Conservation (phyloP, 2,329 filamentous ascomycete genomes). For the Amauroascus verrucosus region DNA sequence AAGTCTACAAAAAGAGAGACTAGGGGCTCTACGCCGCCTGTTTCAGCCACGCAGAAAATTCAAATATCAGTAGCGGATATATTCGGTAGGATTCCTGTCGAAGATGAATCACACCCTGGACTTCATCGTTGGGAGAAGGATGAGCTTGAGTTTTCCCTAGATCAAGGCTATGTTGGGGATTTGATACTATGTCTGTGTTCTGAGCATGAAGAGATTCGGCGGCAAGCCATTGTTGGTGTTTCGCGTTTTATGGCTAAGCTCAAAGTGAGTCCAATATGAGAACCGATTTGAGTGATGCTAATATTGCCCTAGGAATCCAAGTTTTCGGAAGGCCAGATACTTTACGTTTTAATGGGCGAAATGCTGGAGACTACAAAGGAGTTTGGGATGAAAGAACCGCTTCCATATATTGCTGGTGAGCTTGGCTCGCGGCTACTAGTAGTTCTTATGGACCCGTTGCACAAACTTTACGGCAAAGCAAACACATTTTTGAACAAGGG, state of each 20-base stretch:
- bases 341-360: constrained; percentile 72
- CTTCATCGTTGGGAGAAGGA: constrained; percentile 61
- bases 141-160: constrained; percentile 65
- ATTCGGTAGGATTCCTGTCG: constrained; percentile 42
- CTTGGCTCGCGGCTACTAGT: constrained; percentile 62
- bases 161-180: constrained; percentile 61
- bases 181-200: constrained; percentile 70
- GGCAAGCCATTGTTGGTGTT: constrained; percentile 50
- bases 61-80: constrained; percentile 42
- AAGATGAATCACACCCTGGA: constrained; percentile 35
- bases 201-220: constrained; percentile 61
- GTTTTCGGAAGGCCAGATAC: constrained; percentile 64
- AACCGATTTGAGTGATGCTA: not conserved
- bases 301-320: constrained; percentile 47
- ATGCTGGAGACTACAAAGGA: constrained; percentile 60
- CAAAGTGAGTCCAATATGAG: constrained; percentile 27
- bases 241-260: constrained; percentile 41
- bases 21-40: constrained; percentile 2
- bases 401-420: constrained; percentile 64
- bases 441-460: constrained; percentile 64
- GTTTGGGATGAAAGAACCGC: constrained; percentile 45
- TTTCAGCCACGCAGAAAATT: constrained; percentile 12
- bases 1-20: constrained; percentile 11
- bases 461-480: constrained; percentile 74
- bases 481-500: constrained; percentile 72